Evolutionary conservation across 306 rosid species (phyloP).

Genomic region (Phaseolus lunatus): DNA sequence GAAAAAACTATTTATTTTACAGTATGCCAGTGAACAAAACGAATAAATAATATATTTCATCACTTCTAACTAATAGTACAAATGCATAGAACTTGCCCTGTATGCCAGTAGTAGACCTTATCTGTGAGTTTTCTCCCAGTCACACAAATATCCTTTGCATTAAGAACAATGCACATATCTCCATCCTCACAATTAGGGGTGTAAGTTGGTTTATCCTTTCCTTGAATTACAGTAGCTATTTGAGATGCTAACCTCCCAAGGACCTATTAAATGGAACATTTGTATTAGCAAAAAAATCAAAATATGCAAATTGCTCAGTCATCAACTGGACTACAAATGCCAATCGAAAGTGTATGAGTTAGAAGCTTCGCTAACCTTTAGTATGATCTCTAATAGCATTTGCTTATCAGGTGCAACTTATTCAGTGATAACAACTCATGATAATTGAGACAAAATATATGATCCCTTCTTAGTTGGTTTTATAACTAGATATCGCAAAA

Average conservation of each 20-base stretch:
- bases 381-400: constrained; percentile 4
- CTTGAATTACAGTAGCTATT: constrained; percentile 90
- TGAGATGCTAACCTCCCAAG: constrained; percentile 98
- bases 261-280: constrained; percentile 54
- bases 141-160: constrained; percentile 87
- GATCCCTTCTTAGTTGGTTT: constrained; percentile 12
- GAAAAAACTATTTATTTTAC: constrained; percentile 31
- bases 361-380: constrained; percentile 13
- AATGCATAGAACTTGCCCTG: constrained; percentile 67
- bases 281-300: constrained; percentile 11
- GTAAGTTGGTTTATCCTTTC: constrained; percentile 95
- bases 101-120: constrained; percentile 94
- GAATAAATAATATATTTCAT: constrained; percentile 6
- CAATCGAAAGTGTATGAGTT: constrained; percentile 3
- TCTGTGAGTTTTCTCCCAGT: constrained; percentile 89
- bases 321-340: constrained; percentile 7
- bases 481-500: constrained; percentile 21
- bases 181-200: constrained; percentile 94
- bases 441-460: constrained; percentile 15
- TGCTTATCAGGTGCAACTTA: constrained; percentile 3
- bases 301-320: constrained; percentile 1
- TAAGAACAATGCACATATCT: constrained; percentile 94
- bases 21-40: constrained; percentile 11
- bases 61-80: constrained; percentile 10
- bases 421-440: constrained; percentile 4